Base-by-base conservation (phyloP, 1,284 basidiomycete species). In the Puccinia coronata region DNA sequence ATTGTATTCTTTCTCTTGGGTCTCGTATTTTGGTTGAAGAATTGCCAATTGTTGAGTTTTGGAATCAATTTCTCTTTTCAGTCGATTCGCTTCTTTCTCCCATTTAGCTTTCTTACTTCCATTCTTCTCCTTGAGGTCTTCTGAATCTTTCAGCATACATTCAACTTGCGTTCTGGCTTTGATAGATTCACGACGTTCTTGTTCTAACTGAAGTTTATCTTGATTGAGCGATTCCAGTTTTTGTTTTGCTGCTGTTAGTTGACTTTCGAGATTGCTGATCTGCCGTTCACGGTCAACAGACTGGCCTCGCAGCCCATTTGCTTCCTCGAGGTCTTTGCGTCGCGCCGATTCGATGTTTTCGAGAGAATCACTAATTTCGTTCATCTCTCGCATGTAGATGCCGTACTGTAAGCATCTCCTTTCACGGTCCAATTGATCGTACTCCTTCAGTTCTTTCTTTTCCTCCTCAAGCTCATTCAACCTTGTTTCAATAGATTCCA, bases 401-500 rank as follows among this genome's bases (percentile, higher is more conserved):
- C 95, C 93, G 86, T 99, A 99, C 86, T 99, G 97, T 83, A 99
- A 89, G 86, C 95, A 98, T 77, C 96, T 89, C 69, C 96, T 89
- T 83, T 98, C 95, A 85, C 93, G 93, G 86, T 99, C 97, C 86
- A 95, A 95, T 83, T 93, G 91, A 86, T 98, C 94, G 85, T 94
- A 99, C 86, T 98, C 94, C 85, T 95, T 95, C 76, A 99, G 88
- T 86, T 99, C 97, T 83, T 96, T 93, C 87, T 98, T 98, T 87
- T 99, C 97, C 84, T 95, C 93, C 85, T 98, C 96, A 5, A 99
- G 91, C 87, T 99, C 97, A 6, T 89, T 88, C 73, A 99, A 88
- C 2, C 96, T 91, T 14, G 92, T 91, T 83, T 98, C 94, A 84
- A 99, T 98, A 85, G 94, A 95, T 1, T 92, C 90, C 41, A 99